A percentile compares a stretch with the other conserved stretches of the same genome.
phyloP scores from a whole-genome alignment of 1,139 yeast species.

The Zygosaccharomyces sapae region DNA sequence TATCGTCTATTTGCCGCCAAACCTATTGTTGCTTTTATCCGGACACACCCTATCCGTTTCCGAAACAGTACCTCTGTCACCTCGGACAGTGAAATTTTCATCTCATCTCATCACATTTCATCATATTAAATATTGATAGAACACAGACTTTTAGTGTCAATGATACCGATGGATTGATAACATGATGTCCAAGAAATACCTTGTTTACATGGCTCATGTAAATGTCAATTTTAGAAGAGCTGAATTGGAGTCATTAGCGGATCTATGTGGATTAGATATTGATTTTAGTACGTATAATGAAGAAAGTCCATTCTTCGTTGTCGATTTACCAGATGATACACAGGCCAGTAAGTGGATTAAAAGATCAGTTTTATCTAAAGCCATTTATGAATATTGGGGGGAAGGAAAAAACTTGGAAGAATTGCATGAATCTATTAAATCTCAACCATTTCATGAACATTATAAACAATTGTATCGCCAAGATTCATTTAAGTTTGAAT shows the following conservation, averaged over 20 bases:
- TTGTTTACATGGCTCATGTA: slow-evolving; percentile 79
- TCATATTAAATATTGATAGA: neutral
- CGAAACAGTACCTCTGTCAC: neutral
- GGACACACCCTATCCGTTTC: neutral
- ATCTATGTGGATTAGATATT: slow-evolving; percentile 48
- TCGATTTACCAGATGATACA: slow-evolving; percentile 59
- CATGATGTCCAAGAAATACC: slow-evolving; percentile 42
- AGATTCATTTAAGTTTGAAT: slow-evolving; percentile 72
- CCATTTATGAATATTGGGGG: slow-evolving; percentile 86
- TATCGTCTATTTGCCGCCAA: neutral
- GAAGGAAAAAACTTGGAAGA: slow-evolving; percentile 52
- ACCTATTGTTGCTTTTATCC: neutral
- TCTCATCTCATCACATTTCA: slow-evolving; percentile 9
- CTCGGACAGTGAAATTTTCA: slow-evolving; percentile 12
- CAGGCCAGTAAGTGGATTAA: slow-evolving; percentile 60
- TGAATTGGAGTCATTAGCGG: slow-evolving; percentile 82
- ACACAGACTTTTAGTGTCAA: neutral
- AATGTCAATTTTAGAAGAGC: slow-evolving; percentile 75
- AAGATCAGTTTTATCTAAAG: slow-evolving; percentile 67
- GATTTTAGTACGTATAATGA: slow-evolving; percentile 61
- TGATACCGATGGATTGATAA: neutral
- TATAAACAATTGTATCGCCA: slow-evolving; percentile 37
- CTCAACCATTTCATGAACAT: slow-evolving; percentile 27
- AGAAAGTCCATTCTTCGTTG: slow-evolving; percentile 64
- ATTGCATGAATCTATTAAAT: slow-evolving; percentile 53